Conservation (phyloP, 148 eudicot species). For the Polygonum maritimum region DNA sequence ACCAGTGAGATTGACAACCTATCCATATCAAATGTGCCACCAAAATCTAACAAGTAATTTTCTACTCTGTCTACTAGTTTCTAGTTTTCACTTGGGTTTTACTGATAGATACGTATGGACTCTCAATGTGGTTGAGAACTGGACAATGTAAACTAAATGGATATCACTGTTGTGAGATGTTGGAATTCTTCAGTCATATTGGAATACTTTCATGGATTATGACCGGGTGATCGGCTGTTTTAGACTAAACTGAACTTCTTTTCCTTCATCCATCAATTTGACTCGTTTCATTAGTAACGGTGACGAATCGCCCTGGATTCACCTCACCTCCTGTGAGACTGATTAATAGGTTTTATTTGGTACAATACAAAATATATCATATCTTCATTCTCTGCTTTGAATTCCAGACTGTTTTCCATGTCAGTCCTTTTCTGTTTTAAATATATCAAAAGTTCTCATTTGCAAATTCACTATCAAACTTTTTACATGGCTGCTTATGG, state of each 20-base stretch:
- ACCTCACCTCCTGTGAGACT: background rate
- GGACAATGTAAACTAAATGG: background rate
- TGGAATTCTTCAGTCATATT: background rate
- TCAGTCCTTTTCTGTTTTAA: background rate
- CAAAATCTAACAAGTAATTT: slow-evolving; percentile 66
- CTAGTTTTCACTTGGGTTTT: background rate
- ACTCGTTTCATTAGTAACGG: background rate
- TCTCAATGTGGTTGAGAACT: background rate
- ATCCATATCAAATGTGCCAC: slow-evolving; percentile 84
- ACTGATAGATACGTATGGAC: background rate
- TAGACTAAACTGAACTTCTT: background rate
- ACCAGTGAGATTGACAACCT: slow-evolving; percentile 84
- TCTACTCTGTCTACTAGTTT: background rate
- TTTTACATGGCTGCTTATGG: background rate
- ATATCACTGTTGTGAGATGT: background rate
- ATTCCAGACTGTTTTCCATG: background rate
- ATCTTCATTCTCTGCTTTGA: too few relatives aligned
- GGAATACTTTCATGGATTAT: background rate
- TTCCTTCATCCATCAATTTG: background rate
- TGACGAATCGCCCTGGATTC: background rate
- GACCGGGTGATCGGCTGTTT: background rate
- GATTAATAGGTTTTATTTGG: background rate
- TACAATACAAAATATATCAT: background rate
- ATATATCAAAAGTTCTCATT: background rate
- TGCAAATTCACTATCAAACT: background rate